Evolutionary conservation across 352 stramenopile genomes (phyloP), one percentile per base, ranked within the genome.

Genomic region (Phytophthora aleatoria): DNA sequence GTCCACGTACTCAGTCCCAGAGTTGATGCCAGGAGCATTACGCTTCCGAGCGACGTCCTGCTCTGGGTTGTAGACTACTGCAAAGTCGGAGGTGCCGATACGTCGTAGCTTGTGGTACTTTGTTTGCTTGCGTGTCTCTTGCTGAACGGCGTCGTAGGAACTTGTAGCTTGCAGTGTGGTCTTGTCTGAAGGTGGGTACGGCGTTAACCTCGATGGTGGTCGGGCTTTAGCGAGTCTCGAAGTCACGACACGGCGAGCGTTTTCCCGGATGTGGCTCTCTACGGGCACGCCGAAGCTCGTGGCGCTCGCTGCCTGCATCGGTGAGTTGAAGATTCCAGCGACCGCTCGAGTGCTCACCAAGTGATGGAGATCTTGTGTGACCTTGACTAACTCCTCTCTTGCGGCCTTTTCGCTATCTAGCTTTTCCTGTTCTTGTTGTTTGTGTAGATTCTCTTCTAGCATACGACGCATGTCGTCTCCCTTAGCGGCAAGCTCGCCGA

Each of bases 281-380:
- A 91, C 76, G 0, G 82, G 76, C 3, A 89, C 69, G 2, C 80
- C 78, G 54, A 89, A 89, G 8, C 79, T 77, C 3, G 77, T 90
- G 12, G 69, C 70, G 2, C 51, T 71, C 0, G 49, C n/a, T 13
- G 68, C 59, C 5, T 71, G 61, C 28, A 70, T 74, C 0, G 75
- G 75, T 1, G 83, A 83, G 50, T 87, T 90, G 64, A 81, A 90
- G n/a, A 92, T 73, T 12, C 83, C 83, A 10, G 83, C 45, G 12
- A 87, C 72, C 13, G 73, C 53, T 1, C 65, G 75, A 5, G 77
- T 90, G 28, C 83, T 88, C 12, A 89, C 69, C 11, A 90, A 66
- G 41, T 92, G 81, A 49, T 90, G 83, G 10, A 90, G 64, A 50
- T 89, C 71, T 59, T 83, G 77, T 0, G 83, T 80, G 50, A 90